Evolutionary conservation across 2,329 filamentous ascomycete species (phyloP).

Genomic region (Hirsutella minnesotensis): DNA sequence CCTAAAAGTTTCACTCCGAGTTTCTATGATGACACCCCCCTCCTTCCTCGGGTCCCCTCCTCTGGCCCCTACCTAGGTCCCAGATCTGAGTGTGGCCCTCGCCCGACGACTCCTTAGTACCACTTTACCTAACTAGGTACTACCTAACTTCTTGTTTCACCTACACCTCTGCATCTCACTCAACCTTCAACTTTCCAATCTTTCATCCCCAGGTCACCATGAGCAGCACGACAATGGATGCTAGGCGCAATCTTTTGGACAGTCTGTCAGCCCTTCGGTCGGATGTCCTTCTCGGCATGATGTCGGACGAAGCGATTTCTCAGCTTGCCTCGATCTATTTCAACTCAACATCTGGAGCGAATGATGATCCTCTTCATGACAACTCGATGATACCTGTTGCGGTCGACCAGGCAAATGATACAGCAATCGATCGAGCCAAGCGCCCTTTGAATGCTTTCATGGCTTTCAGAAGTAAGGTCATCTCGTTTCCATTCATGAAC

Average conservation of each 20-base stretch:
- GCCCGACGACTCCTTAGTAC: too few species aligned
- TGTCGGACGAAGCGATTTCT: conserved; percentile 10
- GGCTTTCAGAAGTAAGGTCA: conserved; percentile 18
- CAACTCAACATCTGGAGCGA: neutral
- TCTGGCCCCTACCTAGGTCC: too few species aligned
- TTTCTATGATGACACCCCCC: too few species aligned
- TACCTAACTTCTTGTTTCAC: neutral
- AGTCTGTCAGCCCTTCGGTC: conserved; percentile 6
- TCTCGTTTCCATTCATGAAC: too few species aligned
- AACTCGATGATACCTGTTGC: neutral
- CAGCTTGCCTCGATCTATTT: conserved; percentile 10
- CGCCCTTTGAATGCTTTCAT: conserved; percentile 20
- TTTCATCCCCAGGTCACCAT: neutral
- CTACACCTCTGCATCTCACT: neutral
- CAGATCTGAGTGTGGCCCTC: too few species aligned
- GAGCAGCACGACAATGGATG: conserved; percentile 5
- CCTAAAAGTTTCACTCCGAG: too few species aligned
- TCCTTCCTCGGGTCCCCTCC: too few species aligned
- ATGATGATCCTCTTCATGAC: neutral
- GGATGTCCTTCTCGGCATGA: conserved; percentile 8
- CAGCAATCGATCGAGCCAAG: conserved; percentile 9
- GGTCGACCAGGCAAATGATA: neutral
- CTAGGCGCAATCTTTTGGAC: conserved; percentile 8
- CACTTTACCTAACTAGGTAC: neutral
- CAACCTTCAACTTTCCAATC: neutral